phyloP scores from a whole-genome alignment of 768 basidiomycete species.

The Pleurotus djamor region DNA sequence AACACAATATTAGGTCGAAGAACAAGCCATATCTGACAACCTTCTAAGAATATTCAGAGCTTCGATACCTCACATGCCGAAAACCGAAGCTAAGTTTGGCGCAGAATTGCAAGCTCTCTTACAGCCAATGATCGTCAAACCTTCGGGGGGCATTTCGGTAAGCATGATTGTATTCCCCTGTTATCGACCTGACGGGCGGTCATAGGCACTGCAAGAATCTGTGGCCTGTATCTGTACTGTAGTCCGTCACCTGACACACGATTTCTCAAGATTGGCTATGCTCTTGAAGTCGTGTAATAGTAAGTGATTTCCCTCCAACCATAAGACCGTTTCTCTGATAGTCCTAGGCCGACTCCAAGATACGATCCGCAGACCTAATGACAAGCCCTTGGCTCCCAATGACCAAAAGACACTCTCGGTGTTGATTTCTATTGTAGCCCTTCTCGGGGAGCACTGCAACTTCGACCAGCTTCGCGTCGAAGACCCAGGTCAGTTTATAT shows the following conservation, averaged over 20 bases:
- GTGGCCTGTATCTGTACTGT: conserved; percentile 91
- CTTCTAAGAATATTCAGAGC: conserved; percentile 86
- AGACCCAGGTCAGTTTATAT: conserved; percentile 46
- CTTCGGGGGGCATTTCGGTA: conserved; percentile 71
- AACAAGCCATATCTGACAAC: conserved; percentile 81
- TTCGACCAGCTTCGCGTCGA: conserved; percentile 76
- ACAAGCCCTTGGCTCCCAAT: conserved; percentile 36
- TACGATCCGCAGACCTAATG: conserved; percentile 40
- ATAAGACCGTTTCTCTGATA: neutral
- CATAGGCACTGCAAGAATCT: conserved; percentile 82
- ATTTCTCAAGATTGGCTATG: conserved; percentile 74
- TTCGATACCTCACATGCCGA: conserved; percentile 86
- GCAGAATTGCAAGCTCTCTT: conserved; percentile 78
- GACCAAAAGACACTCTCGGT: conserved; percentile 61
- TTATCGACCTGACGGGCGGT: neutral
- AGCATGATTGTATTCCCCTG: conserved; percentile 11
- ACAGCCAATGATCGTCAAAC: conserved; percentile 91
- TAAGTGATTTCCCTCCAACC: conserved; percentile 24
- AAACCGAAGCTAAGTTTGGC: conserved; percentile 86
- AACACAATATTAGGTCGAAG: conserved; percentile 58
- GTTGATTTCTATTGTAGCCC: conserved; percentile 79
- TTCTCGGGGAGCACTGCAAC: conserved; percentile 87
- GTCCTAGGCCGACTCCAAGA: conserved; percentile 61
- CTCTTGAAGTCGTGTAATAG: conserved; percentile 87
- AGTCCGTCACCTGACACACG: conserved; percentile 83